Conservation (phyloP, 306 rosid genomes). For the Abrus pulchellus region DNA sequence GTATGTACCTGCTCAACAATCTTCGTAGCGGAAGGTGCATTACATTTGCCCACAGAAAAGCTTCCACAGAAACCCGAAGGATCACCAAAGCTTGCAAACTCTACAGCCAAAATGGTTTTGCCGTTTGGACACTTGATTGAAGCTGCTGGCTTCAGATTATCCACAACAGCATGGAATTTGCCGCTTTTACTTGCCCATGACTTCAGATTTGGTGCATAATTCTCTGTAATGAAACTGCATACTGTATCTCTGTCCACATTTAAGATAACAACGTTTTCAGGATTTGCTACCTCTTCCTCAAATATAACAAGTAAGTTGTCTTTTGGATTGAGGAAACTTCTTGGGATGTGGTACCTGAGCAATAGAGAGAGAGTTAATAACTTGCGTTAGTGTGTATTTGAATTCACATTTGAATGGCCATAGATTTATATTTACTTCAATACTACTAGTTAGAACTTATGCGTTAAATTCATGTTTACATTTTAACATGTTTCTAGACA, state of each 20-base stretch:
- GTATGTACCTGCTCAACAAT: constrained; percentile 58
- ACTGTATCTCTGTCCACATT: constrained; percentile 74
- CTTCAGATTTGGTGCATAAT: constrained; percentile 68
- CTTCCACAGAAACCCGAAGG: constrained; percentile 76
- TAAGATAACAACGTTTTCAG: constrained; percentile 55
- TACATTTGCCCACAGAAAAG: constrained; percentile 61
- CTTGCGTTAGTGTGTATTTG: no score
- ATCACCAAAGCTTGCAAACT: constrained; percentile 88
- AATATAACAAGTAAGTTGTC: constrained; percentile 74
- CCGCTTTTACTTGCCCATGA: constrained; percentile 57
- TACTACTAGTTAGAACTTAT: no score
- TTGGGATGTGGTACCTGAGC: constrained; percentile 87
- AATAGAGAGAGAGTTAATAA: not conserved
- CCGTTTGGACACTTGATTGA: constrained; percentile 60
- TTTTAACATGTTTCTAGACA: no score
- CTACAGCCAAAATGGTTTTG: constrained; percentile 58
- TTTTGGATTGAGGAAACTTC: constrained; percentile 61
- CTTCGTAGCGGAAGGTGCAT: constrained; percentile 51
- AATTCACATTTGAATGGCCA: no score
- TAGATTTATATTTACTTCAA: no score
- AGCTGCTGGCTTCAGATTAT: constrained; percentile 46
- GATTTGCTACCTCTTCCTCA: constrained; percentile 70
- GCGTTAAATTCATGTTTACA: no score
- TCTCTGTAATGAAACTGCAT: constrained; percentile 68
- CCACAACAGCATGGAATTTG: constrained; percentile 47